Conservation (phyloP, 2,329 filamentous ascomycete species). For the Setomelanomma holmii region DNA sequence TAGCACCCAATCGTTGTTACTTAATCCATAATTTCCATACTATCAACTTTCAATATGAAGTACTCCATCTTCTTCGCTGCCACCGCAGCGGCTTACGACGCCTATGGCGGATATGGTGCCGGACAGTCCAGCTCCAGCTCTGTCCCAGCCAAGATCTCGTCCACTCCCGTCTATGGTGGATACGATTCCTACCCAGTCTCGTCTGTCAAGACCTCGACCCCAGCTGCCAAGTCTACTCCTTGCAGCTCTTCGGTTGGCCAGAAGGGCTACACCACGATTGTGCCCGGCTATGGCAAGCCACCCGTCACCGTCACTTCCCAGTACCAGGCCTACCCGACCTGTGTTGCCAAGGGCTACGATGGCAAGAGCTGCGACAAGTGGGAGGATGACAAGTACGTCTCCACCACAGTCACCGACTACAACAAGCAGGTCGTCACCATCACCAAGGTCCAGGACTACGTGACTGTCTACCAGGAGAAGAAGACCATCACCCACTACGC, state of each 20-base stretch:
- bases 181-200: not conserved
- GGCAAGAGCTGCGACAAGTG: conserved; percentile 25
- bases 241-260: conserved; percentile 15
- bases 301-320: conserved; percentile 41
- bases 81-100: conserved; percentile 31
- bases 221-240: conserved; percentile 19
- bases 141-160: conserved; percentile 14
- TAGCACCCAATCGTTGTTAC: conserved; percentile 15
- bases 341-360: conserved; percentile 26
- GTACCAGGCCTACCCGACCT: conserved; percentile 42
- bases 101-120: conserved; percentile 21
- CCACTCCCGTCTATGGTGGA: conserved; percentile 16
- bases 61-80: conserved; percentile 35
- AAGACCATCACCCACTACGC: conserved; percentile 33
- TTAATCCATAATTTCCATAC: conserved; percentile 16
- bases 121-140: conserved; percentile 17
- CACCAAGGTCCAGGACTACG: conserved; percentile 33
- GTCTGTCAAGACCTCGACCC: conserved; percentile 22
- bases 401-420: conserved; percentile 36
- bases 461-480: conserved; percentile 39
- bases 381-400: conserved; percentile 33
- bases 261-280: conserved; percentile 37
- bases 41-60: conserved; percentile 18
- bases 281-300: conserved; percentile 32
- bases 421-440: conserved; percentile 34